Conservation (phyloP, 306 rosid species). For the Quercus alba region DNA sequence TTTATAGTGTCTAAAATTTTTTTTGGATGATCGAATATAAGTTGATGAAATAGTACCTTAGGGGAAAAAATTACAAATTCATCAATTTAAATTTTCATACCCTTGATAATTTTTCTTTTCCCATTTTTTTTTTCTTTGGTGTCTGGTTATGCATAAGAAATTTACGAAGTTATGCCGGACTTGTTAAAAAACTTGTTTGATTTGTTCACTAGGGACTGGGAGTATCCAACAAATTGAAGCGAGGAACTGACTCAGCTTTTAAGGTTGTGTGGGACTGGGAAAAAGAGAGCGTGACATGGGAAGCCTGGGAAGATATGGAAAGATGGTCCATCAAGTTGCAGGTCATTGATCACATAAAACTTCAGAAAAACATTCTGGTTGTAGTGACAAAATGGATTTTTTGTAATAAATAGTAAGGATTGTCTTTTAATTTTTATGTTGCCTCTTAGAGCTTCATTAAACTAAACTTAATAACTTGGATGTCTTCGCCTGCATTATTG, state of each 20-base stretch:
- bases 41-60: not conserved
- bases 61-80: not conserved
- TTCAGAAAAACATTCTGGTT: not conserved
- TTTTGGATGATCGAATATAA: not conserved
- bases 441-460: not conserved
- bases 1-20: not conserved
- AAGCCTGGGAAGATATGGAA: slow-evolving; percentile 27
- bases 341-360: not conserved
- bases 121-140: not conserved
- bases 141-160: not conserved
- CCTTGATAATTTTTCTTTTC: not conserved
- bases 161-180: not conserved
- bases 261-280: slow-evolving; percentile 27
- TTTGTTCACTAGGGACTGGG: not conserved
- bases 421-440: not conserved
- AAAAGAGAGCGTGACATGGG: slow-evolving; percentile 21
- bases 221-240: not conserved
- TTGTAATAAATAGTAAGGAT: not conserved
- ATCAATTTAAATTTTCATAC: not conserved
- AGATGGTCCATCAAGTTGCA: slow-evolving; percentile 15
- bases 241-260: not conserved
- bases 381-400: not conserved
- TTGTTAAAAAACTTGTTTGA: not conserved
- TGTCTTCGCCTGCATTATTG: not conserved
- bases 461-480: not conserved